Percentiles rank a stretch among this genome's conserved stretches.
Evolutionary conservation across 2,329 filamentous ascomycete species (phyloP).

Genomic region (Fusarium equiseti): DNA sequence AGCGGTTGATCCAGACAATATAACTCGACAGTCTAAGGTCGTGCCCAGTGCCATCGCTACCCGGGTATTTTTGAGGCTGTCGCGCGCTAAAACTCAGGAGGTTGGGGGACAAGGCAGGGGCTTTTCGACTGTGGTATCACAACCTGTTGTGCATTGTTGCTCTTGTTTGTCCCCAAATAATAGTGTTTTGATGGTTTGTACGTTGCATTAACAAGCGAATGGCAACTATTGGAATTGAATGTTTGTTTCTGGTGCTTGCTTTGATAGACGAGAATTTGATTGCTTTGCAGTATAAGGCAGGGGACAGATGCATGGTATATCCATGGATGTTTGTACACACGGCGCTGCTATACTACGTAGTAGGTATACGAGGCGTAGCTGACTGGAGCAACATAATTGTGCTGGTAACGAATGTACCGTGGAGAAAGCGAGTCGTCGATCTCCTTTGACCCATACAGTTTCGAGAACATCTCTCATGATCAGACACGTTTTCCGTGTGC

Average conservation of each 20-base stretch:
- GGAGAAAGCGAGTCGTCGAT: neutral
- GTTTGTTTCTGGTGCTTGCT: neutral
- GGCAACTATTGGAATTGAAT: neutral
- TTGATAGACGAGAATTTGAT: neutral
- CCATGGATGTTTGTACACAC: neutral
- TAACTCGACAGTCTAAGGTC: neutral
- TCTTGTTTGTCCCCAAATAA: neutral
- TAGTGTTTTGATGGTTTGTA: neutral
- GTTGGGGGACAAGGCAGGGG: conserved; percentile 29
- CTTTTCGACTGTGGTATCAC: conserved; percentile 4
- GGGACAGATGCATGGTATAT: neutral
- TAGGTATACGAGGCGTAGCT: conserved; percentile 7
- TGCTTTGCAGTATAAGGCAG: neutral
- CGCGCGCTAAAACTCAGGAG: conserved; percentile 39
- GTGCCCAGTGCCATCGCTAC: neutral
- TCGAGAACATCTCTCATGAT: neutral
- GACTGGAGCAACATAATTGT: neutral
- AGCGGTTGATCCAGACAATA: conserved; percentile 21
- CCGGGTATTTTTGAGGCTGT: conserved; percentile 13
- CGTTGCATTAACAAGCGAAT: neutral
- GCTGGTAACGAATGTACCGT: neutral
- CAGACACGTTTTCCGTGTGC: neutral
- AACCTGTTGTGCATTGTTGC: conserved; percentile 8
- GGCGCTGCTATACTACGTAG: neutral
- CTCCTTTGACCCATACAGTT: neutral